A percentile compares a stretch with the other conserved stretches of the same genome.
These are phyloP conservation scores for Schizophyllum commune DNA, from an alignment of 1,284 basidiomycete species.

Conservation along the genomic window DNA sequence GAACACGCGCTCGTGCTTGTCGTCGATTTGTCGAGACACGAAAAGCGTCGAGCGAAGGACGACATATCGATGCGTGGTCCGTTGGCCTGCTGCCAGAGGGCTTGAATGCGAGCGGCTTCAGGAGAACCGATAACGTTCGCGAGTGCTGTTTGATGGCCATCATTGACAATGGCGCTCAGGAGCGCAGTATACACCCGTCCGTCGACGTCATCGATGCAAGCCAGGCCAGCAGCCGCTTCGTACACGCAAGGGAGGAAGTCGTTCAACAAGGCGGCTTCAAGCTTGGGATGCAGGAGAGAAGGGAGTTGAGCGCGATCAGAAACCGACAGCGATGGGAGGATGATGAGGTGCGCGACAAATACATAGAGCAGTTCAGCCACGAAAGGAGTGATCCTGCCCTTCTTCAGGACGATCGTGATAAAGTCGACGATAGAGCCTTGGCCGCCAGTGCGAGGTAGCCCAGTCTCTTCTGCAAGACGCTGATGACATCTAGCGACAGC, in stretches of 20 bases:
- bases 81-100: slow-evolving; percentile 14
- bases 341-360: slow-evolving; percentile 30
- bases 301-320: slow-evolving; percentile 33
- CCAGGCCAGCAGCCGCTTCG: slow-evolving; percentile 19
- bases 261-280: slow-evolving; percentile 22
- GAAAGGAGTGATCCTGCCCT: neutral
- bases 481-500: neutral
- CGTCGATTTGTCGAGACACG: slow-evolving; percentile 13
- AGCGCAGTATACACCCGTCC: slow-evolving; percentile 36
- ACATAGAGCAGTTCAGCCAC: slow-evolving; percentile 17
- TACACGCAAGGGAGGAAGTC: slow-evolving; percentile 34
- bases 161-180: neutral
- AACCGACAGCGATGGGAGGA: slow-evolving; percentile 35
- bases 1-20: slow-evolving; percentile 1
- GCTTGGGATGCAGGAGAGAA: slow-evolving; percentile 19
- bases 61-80: slow-evolving; percentile 15
- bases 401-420: slow-evolving; percentile 1
- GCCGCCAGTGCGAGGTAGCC: neutral
- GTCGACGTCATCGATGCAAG: slow-evolving; percentile 16
- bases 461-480: neutral
- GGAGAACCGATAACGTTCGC: slow-evolving; percentile 24
- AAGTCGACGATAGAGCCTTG: slow-evolving; percentile 10
- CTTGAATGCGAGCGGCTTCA: slow-evolving; percentile 19
- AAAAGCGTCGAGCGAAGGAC: slow-evolving; percentile 9
- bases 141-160: slow-evolving; percentile 1